Base-by-base conservation (phyloP, 2,329 filamentous ascomycete species). In the Claviceps cyperi region DNA sequence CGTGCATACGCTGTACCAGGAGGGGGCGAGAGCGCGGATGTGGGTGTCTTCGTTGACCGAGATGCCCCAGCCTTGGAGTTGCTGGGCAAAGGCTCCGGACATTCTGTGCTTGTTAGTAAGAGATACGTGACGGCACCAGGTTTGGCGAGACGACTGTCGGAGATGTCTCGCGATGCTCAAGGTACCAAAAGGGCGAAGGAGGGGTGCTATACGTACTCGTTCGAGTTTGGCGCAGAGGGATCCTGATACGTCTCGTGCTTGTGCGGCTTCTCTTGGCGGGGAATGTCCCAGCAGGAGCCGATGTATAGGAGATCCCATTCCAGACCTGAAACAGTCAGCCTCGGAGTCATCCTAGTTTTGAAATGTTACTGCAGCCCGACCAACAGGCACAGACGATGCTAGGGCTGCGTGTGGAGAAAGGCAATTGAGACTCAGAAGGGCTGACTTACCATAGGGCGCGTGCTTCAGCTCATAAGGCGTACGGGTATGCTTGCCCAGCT, bases 221-320 rank as follows among this genome's bases (percentile, higher is more conserved):
- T 7, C 5, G 11, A 40, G 4, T 46, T 50, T n/a, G 48, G 48
- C 7, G 36, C 41, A 46, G 28, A 46, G 11, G 17, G 21, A 28
- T 50, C 48, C 2, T 35, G 17, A 19, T 50, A 50, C 13, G 43
- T 43, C 21, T 50, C 40, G 40, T 45, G 35, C n/a, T 22, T 46
- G 24, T 36, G 48, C 3, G 28, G 41, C 7, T 50, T 46, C 2
- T 50, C 43, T 4, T 14, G 17, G 11, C 43, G n/a, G 2, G 48
- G 48, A n/a, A 50, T 50, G 13, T 50, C 48, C 48, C 48, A 50
- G 43, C 41, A 50, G 21, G 41, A 35, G 22, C 48, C 48, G 2
- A 46, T 39, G 22, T 50, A 50, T 4, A 50, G 14, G 21, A 50
- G 32, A 15, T 50, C 48, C 48, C 48, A 50, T 17, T 50, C 40